Base-by-base conservation (phyloP, 2,329 filamentous ascomycete species). In the Exophiala spinifera region DNA sequence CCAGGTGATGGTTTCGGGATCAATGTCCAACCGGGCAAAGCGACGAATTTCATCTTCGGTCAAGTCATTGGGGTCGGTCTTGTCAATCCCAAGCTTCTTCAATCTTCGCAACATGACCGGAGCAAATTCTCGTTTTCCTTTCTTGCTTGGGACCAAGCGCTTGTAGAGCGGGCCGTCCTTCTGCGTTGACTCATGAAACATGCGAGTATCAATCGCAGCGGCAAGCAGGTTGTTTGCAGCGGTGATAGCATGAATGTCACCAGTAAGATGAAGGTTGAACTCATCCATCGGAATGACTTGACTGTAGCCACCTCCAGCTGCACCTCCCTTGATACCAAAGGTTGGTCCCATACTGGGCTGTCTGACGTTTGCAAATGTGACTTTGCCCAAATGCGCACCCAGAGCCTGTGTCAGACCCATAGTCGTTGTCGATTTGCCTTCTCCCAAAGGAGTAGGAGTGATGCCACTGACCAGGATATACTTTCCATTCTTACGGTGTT, bases 201-300 rank as follows among this genome's bases (percentile, higher is more conserved):
- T 97, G 65, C 94, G 87, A 1, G 94, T 97, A 70, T 99, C 94
- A 60, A 99, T 95, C 33, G 94, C 94, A 51, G 94, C 94, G 42
- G 94, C 92, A 40, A 99, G 82, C 54, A 99, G 79, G 74, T 99
- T 99, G 81, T 97, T 99, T 34, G 94, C 94, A 23, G 92, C 92
- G 49, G 91, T 91, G 67, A 99, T 94, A 62, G 94, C 94, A 71
- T 99, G 94, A 53, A 99, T 97, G 70, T 99, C 94, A 66, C 94
- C 94, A 51, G 94, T 99, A 66, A 99, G 76, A 72, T 99, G 94
- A 68, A 99, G 78, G 75, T 99, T 99, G 79, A 99, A 99, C 73
- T 99, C 94, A 66, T 99, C 94, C 94, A 99, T 99, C 55, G 94
- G 94, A 66, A 99, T 97, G 68, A 99, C 94, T 72, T 99, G 94